Base-by-base conservation (phyloP, 2,329 filamentous ascomycete genomes). In the Diaporthe humulicola region DNA sequence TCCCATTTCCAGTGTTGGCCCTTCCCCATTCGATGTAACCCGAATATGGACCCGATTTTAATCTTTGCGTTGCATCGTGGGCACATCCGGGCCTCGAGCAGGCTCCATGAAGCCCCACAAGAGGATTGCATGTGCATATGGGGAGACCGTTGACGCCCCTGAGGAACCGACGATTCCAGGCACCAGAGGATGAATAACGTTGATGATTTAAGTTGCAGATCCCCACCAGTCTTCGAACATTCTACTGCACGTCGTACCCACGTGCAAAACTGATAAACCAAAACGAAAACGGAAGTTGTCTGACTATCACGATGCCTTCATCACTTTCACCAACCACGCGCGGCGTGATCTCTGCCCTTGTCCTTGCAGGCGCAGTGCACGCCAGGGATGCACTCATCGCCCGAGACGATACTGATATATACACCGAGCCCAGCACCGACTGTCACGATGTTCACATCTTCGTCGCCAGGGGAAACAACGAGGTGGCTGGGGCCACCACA, bases 401-500 rank as follows among this genome's bases (percentile, higher is more conserved):
- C 45, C 64, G 64, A 15, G 64, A 69, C 15, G 48, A 69, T 30
- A 38, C 22, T 25, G 64, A 15, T 10, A 12, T 10, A 54, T 69
- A 69, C 64, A 54, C 57, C 40, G 70, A 60, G 70, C 70, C 54
- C 33, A 61, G 40, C 36, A 64, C 52, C 19, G 57, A 61, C 12
- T 73, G 70, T 19, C 54, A 73, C 28, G 70, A 73, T 22, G 28
- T 73, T 9, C 70, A 73, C n/a, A 28, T 73, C n/a, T 67, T 73
- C 15, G 25, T 73, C 14, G 70, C 70, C 25, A 40, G 70, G 28
- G 70, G 70, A 30, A 73, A 73, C 70, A 73, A 73, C 25, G 70
- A 73, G 33, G 40, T 61, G 10, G 40, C 56, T 45, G 64, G 64
- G 14, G 48, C 45, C 52, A 2, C 42, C 7, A 61, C 54, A 38